These are phyloP conservation scores for Termitomyces titanicus DNA, from an alignment of 768 basidiomycete genomes.

Conservation along the genomic window DNA sequence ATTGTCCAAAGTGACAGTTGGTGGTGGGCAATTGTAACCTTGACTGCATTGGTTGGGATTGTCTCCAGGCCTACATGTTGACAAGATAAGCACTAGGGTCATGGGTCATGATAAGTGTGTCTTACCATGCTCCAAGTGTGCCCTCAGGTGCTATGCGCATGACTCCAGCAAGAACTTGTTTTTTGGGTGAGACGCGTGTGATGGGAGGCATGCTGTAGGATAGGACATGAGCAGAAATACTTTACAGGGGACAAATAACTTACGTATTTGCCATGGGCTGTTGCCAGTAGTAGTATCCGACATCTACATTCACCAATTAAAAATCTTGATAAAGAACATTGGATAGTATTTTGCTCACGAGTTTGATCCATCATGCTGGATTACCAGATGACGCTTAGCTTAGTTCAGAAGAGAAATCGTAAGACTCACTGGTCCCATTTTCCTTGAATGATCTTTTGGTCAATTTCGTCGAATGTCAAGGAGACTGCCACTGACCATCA, in stretches of 20 bases:
- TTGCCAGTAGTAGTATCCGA: constrained; percentile 69
- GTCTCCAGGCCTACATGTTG: constrained; percentile 55
- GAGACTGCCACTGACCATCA: constrained; percentile 33
- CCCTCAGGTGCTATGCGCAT: constrained; percentile 65
- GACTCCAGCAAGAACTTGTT: constrained; percentile 53
- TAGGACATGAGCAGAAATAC: neutral
- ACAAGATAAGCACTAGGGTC: neutral
- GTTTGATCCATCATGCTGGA: constrained; percentile 69
- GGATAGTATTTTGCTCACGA: constrained; percentile 25
- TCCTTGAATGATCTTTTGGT: constrained; percentile 24
- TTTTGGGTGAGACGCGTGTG: constrained; percentile 47
- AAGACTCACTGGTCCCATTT: constrained; percentile 60
- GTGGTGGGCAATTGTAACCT: constrained; percentile 46
- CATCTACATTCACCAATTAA: constrained; percentile 26
- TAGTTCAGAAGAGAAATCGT: neutral
- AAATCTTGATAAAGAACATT: neutral
- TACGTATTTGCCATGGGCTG: constrained; percentile 64
- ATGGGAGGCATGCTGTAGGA: constrained; percentile 45
- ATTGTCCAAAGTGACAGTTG: constrained; percentile 53
- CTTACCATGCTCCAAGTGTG: constrained; percentile 55
- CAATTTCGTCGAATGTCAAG: neutral
- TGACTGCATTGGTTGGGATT: constrained; percentile 53
- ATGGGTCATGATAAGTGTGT: neutral
- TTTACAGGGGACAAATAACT: constrained; percentile 9
- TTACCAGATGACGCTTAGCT: neutral